A percentile compares a stretch with the other conserved stretches of the same genome.
Conservation (phyloP, 1,284 basidiomycete species). For the Cutaneotrichosporon curvatum region DNA sequence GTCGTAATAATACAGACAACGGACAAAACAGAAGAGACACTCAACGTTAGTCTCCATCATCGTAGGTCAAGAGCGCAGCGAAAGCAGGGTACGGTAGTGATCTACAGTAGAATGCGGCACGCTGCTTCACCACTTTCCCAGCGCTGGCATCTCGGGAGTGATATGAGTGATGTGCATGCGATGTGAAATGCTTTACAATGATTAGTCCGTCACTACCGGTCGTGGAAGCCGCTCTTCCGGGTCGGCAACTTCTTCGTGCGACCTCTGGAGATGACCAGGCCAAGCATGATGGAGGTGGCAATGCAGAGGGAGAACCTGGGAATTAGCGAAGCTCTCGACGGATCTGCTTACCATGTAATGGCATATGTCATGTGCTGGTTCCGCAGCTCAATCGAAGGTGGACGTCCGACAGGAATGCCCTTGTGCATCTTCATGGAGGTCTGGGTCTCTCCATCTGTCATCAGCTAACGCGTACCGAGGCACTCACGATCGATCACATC, state of each 20-base stretch:
- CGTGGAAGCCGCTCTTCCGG: conserved; percentile 2
- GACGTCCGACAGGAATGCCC: conserved; percentile 78
- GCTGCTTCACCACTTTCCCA: too few species aligned
- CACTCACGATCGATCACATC: conserved; percentile 58
- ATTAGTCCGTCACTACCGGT: too few species aligned
- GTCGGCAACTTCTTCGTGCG: conserved; percentile 19
- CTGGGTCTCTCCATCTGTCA: conserved; percentile 65
- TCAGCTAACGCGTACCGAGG: neutral
- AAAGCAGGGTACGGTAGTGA: too few species aligned
- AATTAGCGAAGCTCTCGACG: neutral
- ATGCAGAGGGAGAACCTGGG: conserved; percentile 48
- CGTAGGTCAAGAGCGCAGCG: too few species aligned
- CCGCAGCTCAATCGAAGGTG: conserved; percentile 77
- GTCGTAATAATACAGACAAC: too few species aligned
- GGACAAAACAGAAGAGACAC: too few species aligned
- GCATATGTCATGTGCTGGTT: conserved; percentile 96
- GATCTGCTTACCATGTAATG: conserved; percentile 69
- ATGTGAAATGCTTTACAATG: too few species aligned
- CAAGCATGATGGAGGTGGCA: conserved; percentile 48
- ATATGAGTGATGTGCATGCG: too few species aligned
- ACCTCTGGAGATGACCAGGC: conserved; percentile 38
- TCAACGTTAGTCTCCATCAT: too few species aligned
- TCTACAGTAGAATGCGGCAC: too few species aligned
- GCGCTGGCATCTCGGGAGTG: too few species aligned
- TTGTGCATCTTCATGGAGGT: conserved; percentile 59